These are phyloP conservation scores for Nemania sp. DNA, from an alignment of 2,329 filamentous ascomycete species.

Conservation along the genomic window DNA sequence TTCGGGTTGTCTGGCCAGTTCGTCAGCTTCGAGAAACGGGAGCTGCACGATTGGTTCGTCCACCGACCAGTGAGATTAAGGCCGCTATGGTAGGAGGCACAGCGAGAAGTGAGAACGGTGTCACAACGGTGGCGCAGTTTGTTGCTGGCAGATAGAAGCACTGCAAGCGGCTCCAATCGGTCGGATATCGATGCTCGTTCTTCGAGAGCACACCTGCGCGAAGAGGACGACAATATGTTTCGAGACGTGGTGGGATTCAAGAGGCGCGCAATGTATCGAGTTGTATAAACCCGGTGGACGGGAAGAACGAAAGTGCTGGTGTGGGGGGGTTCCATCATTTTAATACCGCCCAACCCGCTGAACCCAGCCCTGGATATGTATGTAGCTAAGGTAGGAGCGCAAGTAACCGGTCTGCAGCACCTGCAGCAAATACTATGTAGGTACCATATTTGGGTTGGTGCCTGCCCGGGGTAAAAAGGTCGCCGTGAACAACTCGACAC, in stretches of 20 bases:
- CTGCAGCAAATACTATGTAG: background rate
- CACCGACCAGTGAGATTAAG: slow-evolving; percentile 2
- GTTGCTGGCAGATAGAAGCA: background rate
- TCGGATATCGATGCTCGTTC: background rate
- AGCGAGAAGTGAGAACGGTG: background rate
- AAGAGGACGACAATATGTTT: background rate
- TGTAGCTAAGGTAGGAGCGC: background rate
- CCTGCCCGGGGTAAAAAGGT: background rate
- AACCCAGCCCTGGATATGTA: slow-evolving; percentile 10
- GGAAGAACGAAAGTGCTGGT: slow-evolving; percentile 18
- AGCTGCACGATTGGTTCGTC: slow-evolving; percentile 18
- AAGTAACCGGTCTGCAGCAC: background rate
- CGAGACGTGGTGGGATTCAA: background rate
- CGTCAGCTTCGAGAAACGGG: slow-evolving; percentile 8
- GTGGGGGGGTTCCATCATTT: slow-evolving; percentile 20
- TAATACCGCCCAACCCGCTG: slow-evolving; percentile 23
- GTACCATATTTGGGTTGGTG: background rate
- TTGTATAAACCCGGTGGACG: slow-evolving; percentile 21
- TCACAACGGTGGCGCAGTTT: background rate
- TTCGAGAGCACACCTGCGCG: background rate
- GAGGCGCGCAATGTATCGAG: background rate
- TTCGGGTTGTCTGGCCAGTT: slow-evolving; percentile 1
- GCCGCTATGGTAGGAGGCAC: background rate
- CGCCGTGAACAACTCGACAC: background rate
- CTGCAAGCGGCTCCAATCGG: background rate